Base-by-base conservation (phyloP, 768 basidiomycete species). In the Gelatoporia subvermispora region DNA sequence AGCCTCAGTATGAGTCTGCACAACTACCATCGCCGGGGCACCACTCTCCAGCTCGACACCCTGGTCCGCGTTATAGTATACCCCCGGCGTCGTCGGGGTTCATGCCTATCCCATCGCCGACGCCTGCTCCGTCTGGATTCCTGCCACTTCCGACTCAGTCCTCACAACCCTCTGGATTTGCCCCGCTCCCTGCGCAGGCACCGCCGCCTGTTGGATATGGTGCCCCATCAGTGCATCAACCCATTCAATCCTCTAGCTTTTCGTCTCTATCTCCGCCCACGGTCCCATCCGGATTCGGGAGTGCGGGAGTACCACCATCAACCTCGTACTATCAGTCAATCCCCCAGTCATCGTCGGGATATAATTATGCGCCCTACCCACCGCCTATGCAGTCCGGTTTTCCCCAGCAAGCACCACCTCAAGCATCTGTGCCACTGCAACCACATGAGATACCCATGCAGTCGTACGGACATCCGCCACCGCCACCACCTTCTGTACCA, bases 51-150 rank as follows among this genome's bases (percentile, higher is more conserved):
- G 56, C 64, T 20, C 63, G 65, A 35, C 57, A 55, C 16, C 43
- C 42, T 25, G 79, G 78, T 28, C 79, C 85, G 11, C 73, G 87
- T 45, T 81, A 84, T 55, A 88, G 82, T 55, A 68, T 86, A 50
- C 84, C 85, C 17, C 59, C 77, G 1, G 67, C 79, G 7, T 81
- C 85, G 0, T 85, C 86, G 10, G 85, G 87, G 11, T 90, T 88
- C 57, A 68, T 78, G 45, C 81, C 85, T 35, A 59, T 84, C 39
- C 61, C 73, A 22, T 72, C 55, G 47, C 45, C 58, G n/a, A 61
- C 66, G 4, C 62, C 72, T 3, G 60, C 69, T 2, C 69, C 72
- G 4, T 60, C 64, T 17, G 56, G 60, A 10, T 68, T 71, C 47
- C 59, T 67, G 7, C 58, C 55, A 1, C 46, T 56, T 11, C 47